These are phyloP conservation scores for Diplogelasinospora grovesii DNA, from an alignment of 495 filamentous ascomycete genomes.

Conservation along the genomic window DNA sequence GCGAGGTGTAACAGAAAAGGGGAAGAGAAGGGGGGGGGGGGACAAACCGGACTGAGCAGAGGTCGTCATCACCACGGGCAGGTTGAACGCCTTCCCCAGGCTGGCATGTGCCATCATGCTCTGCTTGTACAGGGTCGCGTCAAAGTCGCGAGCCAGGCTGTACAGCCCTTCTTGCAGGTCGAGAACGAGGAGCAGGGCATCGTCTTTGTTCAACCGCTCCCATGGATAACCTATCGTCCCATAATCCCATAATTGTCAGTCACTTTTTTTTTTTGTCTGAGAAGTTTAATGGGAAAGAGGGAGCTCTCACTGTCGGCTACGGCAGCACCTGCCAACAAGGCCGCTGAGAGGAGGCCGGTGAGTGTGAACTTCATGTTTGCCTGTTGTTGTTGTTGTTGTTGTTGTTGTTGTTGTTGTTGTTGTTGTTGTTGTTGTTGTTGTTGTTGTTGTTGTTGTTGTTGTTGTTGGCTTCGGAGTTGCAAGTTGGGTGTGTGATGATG, in stretches of 20 bases:
- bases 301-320: constrained; percentile 12
- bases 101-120: constrained; percentile 64
- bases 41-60: constrained; percentile 50
- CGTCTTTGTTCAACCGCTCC: constrained; percentile 20
- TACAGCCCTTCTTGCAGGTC: constrained; percentile 70
- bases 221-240: constrained; percentile 5
- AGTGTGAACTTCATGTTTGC: constrained; percentile 9
- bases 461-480: too few species aligned
- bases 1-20: neutral
- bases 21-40: neutral
- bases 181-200: constrained; percentile 54
- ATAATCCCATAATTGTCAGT: neutral
- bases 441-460: too few species aligned
- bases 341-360: constrained; percentile 11
- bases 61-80: constrained; percentile 65
- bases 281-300: neutral
- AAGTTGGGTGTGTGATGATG: too few species aligned
- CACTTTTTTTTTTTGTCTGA: neutral
- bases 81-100: constrained; percentile 57
- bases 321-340: constrained; percentile 12
- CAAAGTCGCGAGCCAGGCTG: constrained; percentile 56
- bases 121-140: constrained; percentile 55
- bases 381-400: too few species aligned
- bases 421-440: too few species aligned
- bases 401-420: too few species aligned